Evolutionary conservation across 257 asterid genomes (phyloP).

Genomic region (Rhazya stricta): DNA sequence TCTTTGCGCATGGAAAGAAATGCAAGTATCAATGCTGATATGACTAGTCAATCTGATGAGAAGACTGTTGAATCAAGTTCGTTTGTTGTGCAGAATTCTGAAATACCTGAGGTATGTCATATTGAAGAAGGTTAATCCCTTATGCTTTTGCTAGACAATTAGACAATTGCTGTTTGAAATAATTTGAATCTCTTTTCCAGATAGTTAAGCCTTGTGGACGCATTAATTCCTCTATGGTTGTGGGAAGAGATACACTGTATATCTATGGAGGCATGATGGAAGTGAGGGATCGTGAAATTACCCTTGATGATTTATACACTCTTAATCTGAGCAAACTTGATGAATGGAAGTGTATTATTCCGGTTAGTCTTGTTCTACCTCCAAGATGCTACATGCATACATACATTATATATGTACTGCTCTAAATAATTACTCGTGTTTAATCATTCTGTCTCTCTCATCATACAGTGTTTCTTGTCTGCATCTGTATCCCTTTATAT

Average conservation of each 20-base stretch:
- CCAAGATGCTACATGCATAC: background rate
- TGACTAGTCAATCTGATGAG: constrained; percentile 33
- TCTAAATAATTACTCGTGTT: too few species aligned
- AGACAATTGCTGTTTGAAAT: constrained; percentile 9
- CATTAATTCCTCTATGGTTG: constrained; percentile 81
- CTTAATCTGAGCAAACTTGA: constrained; percentile 94
- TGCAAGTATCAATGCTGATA: constrained; percentile 30
- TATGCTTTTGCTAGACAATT: constrained; percentile 10
- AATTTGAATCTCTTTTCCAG: constrained; percentile 39
- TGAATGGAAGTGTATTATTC: constrained; percentile 90
- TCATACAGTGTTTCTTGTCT: background rate
- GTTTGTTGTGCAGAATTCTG: constrained; percentile 54
- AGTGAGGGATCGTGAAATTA: constrained; percentile 77
- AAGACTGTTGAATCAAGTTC: constrained; percentile 34
- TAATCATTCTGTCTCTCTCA: background rate
- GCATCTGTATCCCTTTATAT: background rate
- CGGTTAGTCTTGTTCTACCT: constrained; percentile 45
- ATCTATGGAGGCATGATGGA: constrained; percentile 98
- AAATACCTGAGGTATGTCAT: constrained; percentile 64
- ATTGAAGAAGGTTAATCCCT: constrained; percentile 1
- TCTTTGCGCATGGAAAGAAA: constrained; percentile 50
- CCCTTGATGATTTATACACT: constrained; percentile 83
- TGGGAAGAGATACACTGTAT: constrained; percentile 81
- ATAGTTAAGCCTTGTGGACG: constrained; percentile 93
- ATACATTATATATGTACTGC: background rate